A percentile compares a stretch with the other conserved stretches of the same genome.
These are phyloP conservation scores for Lonicera japonica DNA, from an alignment of 129 eudicot species.

Conservation along the genomic window DNA sequence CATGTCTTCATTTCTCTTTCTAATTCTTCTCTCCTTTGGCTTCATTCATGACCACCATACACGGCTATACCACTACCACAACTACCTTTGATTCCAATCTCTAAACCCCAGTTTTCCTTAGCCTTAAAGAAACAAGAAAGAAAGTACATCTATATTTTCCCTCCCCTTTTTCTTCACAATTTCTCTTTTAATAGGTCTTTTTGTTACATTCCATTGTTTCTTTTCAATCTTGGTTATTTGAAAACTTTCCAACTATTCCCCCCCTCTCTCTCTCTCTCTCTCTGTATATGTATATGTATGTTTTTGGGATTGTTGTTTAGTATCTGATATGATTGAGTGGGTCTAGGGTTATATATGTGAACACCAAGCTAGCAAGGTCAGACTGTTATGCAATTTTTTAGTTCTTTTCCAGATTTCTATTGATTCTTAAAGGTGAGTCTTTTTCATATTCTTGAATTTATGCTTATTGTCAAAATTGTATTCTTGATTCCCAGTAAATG, in stretches of 20 bases:
- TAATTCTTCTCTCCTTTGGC: constrained; percentile 58
- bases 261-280: not conserved
- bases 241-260: too few relatives aligned
- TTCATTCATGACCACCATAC: constrained; percentile 48
- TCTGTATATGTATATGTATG: too few relatives aligned
- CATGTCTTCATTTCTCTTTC: constrained; percentile 61
- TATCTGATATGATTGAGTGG: not conserved
- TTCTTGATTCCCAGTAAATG: constrained; percentile 23
- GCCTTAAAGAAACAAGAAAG: not conserved
- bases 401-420: constrained; percentile 24
- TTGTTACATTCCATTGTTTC: not conserved
- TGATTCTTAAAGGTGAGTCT: constrained; percentile 42
- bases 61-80: not conserved
- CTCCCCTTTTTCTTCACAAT: too few relatives aligned
- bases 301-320: too few relatives aligned
- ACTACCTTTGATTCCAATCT: not conserved
- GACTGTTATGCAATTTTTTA: not conserved
- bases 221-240: not conserved
- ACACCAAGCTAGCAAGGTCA: not conserved
- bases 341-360: too few relatives aligned
- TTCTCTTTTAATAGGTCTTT: constrained; percentile 1
- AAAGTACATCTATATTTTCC: not conserved
- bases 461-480: constrained; percentile 10
- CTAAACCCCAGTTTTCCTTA: not conserved
- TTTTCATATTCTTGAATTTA: constrained; percentile 30